phyloP scores from a whole-genome alignment of 2,329 filamentous ascomycete genomes.

The Exophiala spinifera region DNA sequence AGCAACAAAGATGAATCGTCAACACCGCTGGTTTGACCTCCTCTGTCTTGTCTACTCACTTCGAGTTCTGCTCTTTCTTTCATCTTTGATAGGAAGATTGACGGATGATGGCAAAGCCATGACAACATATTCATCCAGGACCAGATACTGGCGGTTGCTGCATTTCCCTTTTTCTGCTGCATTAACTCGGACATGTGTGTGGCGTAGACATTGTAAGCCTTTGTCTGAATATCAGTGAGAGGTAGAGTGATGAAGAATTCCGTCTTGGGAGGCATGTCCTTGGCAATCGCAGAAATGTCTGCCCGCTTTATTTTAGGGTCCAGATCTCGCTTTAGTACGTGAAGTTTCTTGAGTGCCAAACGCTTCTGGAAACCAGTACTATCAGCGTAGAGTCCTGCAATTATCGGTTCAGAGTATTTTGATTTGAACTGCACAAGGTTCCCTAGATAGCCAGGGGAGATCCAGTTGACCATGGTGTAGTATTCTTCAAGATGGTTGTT shows the following conservation, averaged over 20 bases:
- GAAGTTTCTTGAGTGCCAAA: slow-evolving; percentile 62
- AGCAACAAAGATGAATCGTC: not conserved
- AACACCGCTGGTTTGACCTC: not conserved
- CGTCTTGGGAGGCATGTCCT: slow-evolving; percentile 68
- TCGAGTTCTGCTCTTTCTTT: slow-evolving; percentile 34
- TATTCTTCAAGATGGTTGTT: slow-evolving; percentile 83
- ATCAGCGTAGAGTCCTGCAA: slow-evolving; percentile 65
- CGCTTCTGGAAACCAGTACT: slow-evolving; percentile 57
- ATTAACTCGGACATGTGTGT: slow-evolving; percentile 38
- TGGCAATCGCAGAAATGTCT: slow-evolving; percentile 64
- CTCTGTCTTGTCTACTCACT: slow-evolving; percentile 8
- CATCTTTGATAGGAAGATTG: slow-evolving; percentile 51
- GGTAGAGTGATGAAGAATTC: slow-evolving; percentile 79
- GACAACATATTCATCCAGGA: slow-evolving; percentile 53
- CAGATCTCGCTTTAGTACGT: slow-evolving; percentile 68
- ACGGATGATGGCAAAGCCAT: slow-evolving; percentile 59
- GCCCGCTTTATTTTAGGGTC: slow-evolving; percentile 74
- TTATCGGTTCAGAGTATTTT: slow-evolving; percentile 71
- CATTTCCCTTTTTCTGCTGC: slow-evolving; percentile 32
- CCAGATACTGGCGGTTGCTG: slow-evolving; percentile 46
- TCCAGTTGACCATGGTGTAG: slow-evolving; percentile 83
- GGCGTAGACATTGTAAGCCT: slow-evolving; percentile 59
- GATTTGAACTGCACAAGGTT: slow-evolving; percentile 63
- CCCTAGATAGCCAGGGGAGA: slow-evolving; percentile 75
- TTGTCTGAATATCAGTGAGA: slow-evolving; percentile 62